Base-by-base conservation (phyloP, 1,284 basidiomycete genomes). In the Apiotrichum gamsii region DNA sequence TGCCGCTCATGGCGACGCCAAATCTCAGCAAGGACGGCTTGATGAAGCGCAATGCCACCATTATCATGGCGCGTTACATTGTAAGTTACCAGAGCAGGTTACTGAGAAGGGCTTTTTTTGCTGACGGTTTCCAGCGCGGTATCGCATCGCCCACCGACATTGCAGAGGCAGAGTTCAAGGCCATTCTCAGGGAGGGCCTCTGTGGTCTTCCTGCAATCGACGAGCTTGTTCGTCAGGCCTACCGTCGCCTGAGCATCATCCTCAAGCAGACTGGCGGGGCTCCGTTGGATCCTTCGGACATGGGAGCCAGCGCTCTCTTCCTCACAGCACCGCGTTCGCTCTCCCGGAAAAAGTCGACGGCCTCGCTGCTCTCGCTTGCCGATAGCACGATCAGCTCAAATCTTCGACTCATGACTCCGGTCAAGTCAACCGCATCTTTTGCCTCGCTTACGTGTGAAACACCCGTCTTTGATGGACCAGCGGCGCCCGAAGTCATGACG, bases 171-270 rank as follows among this genome's bases (percentile, higher is more conserved):
- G 52, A 55, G 20, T 70, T 67, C 56, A 61, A 59, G 35, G 36
- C 49, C 8, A 57, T 70, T 15, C 36, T 66, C 20, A 23, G 40
- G 1, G 34, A 50, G 3, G 56, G 60, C 3, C 57, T 50, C 0
- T 61, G 52, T 21, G 66, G 66, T 2, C 39, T 61, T 3, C 52
- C 58, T 4, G 30, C 49, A 0, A 56, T 60, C 1, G 66, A 69
- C 44, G 61, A 66, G n/a, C 54, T 70, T 9, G 57, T 70, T 11
- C 43, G 48, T 13, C 64, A 66, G 45, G 66, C 68, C 0, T 57
- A 52, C 13, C 60, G 59, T 23, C 54, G 64, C 24, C 56, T 69
- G 20, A 54, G 64, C 19, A 59, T 64, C n/a, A 43, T 66, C 18
- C 44, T 51, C 28, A 52, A 42, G 42, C 23, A 36, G 0, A 45